Evolutionary conservation across 495 filamentous ascomycete genomes (phyloP).

Genomic region (Penicillium ochrochloron): DNA sequence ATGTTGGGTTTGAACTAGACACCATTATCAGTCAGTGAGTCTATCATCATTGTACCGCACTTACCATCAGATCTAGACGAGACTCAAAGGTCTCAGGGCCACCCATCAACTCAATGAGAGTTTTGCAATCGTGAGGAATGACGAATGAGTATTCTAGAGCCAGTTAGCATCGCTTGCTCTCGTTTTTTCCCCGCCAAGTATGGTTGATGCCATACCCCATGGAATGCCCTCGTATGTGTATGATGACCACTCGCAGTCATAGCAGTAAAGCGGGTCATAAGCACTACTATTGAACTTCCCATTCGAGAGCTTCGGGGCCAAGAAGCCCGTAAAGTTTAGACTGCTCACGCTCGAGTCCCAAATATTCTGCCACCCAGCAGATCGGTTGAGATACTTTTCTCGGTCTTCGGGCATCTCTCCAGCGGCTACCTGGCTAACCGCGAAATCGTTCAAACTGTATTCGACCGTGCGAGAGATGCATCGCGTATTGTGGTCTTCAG

Average conservation of each 20-base stretch:
- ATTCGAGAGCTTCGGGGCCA: constrained; percentile 60
- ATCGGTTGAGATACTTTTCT: constrained; percentile 60
- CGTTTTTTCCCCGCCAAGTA: neutral
- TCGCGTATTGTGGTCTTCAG: constrained; percentile 70
- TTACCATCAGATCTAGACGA: constrained; percentile 56
- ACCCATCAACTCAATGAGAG: constrained; percentile 61
- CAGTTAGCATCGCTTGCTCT: neutral
- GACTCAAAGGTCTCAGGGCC: constrained; percentile 59
- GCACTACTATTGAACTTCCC: constrained; percentile 55
- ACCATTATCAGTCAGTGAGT: neutral
- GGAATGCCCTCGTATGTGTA: constrained; percentile 45
- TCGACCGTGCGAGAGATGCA: constrained; percentile 72
- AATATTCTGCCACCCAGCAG: constrained; percentile 68
- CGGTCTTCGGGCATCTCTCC: constrained; percentile 59
- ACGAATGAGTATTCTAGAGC: constrained; percentile 63
- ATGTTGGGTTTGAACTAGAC: constrained; percentile 41
- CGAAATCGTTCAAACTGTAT: constrained; percentile 77
- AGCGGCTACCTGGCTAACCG: constrained; percentile 65
- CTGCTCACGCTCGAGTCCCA: constrained; percentile 60
- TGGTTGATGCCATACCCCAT: constrained; percentile 35
- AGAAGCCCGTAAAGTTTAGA: constrained; percentile 61
- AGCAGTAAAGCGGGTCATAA: constrained; percentile 66
- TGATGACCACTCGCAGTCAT: constrained; percentile 64
- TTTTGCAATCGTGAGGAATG: constrained; percentile 68
- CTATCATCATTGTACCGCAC: neutral